A percentile compares a stretch with the other conserved stretches of the same genome.
These are phyloP conservation scores for Schizochytrium sp. DNA, from an alignment of 108 stramenopile genomes.

Conservation along the genomic window DNA sequence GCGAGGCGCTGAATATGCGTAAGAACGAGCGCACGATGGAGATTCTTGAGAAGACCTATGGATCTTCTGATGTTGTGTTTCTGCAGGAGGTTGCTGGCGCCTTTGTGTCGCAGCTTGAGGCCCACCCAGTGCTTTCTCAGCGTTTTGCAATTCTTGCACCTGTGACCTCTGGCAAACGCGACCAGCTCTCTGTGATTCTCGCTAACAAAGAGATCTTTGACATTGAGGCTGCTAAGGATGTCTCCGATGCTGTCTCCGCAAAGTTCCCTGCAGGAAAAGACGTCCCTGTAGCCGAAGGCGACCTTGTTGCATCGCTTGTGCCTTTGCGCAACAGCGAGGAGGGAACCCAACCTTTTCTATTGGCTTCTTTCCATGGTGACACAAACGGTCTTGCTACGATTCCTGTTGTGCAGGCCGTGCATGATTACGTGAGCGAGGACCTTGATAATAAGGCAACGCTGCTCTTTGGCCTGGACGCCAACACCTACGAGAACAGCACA, in stretches of 20 bases:
- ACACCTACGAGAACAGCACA: constrained; percentile 83
- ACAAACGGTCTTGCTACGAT: constrained; percentile 89
- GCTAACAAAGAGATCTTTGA: constrained; percentile 78
- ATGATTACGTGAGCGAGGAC: constrained; percentile 73
- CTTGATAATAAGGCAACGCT: constrained; percentile 71
- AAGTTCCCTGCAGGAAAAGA: constrained; percentile 75
- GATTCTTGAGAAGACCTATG: constrained; percentile 84
- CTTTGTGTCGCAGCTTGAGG: constrained; percentile 83
- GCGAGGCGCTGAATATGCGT: constrained; percentile 84
- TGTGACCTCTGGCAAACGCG: constrained; percentile 77
- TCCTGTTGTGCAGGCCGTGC: constrained; percentile 81
- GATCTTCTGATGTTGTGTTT: constrained; percentile 86
- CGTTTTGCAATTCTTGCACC: constrained; percentile 78
- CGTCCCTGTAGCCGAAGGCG: constrained; percentile 85
- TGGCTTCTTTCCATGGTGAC: constrained; percentile 88
- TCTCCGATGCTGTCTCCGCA: constrained; percentile 74
- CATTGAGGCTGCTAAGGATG: constrained; percentile 74
- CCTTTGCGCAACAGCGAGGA: constrained; percentile 61
- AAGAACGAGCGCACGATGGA: constrained; percentile 87
- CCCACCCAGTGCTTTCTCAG: constrained; percentile 68
- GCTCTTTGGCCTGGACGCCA: constrained; percentile 89
- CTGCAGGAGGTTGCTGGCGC: constrained; percentile 89
- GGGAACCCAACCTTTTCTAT: constrained; percentile 67
- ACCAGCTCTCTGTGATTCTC: constrained; percentile 87
- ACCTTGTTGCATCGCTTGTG: constrained; percentile 79